Conservation (phyloP, 78 protist species). For the Monosiga brevicollis region DNA sequence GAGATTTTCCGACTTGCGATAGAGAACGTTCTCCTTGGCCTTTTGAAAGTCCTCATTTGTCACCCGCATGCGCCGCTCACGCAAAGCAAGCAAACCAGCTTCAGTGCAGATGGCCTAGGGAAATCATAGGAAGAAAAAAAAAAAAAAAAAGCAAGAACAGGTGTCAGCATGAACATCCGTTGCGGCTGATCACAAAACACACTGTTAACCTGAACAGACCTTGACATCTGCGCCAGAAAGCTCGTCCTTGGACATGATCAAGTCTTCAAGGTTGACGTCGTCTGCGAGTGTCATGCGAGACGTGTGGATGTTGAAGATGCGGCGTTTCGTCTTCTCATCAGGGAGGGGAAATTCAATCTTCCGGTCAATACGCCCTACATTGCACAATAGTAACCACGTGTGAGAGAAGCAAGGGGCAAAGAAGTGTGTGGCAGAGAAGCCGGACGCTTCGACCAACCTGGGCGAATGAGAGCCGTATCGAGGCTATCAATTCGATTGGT, state of each 20-base stretch:
- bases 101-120: background rate
- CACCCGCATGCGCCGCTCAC: slow-evolving; percentile 74
- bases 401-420: too few species aligned
- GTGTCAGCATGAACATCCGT: background rate
- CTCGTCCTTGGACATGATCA: slow-evolving; percentile 95
- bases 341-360: slow-evolving; percentile 98
- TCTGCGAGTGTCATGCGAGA: slow-evolving; percentile 74
- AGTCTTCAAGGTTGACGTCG: slow-evolving; percentile 93
- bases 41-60: slow-evolving; percentile 97
- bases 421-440: too few species aligned
- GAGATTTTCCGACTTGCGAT: slow-evolving; percentile 98
- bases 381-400: too few species aligned
- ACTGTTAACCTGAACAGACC: slow-evolving; percentile 94
- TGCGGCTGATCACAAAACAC: slow-evolving; percentile 96
- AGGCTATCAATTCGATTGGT: slow-evolving; percentile 98
- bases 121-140: background rate
- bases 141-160: background rate
- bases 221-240: slow-evolving; percentile 99
- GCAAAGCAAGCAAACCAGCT: slow-evolving; percentile 59
- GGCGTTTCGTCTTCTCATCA: slow-evolving; percentile 88
- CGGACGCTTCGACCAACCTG: slow-evolving; percentile 92
- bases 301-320: slow-evolving; percentile 93
- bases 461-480: slow-evolving; percentile 98
- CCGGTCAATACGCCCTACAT: slow-evolving; percentile 83
- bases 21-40: slow-evolving; percentile 94